Evolutionary conservation across 2,329 filamentous ascomycete species (phyloP), one percentile per base, ranked within the genome.

Genomic region (Diaporthe ilicicola): DNA sequence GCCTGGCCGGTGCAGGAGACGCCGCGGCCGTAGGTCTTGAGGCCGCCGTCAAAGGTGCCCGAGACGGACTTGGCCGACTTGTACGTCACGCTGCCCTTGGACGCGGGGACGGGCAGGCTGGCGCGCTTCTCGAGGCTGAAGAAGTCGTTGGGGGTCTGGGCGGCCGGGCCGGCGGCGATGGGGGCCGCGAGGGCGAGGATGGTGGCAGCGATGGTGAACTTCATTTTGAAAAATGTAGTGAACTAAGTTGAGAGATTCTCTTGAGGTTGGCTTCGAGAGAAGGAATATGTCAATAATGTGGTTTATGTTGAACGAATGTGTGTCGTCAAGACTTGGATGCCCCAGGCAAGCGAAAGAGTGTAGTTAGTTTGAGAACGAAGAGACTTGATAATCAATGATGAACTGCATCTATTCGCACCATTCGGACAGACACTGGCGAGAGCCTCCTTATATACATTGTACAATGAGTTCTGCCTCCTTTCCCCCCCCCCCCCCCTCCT

Each of bases 1-100:
- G 2, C 19, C 51, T 76, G 75, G n/a, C 64, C 74, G 17, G 67
- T 66, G 70, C 75, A 76, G 34, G 10, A 39, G 24, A 71, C 66
- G 19, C 73, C 69, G 15, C 74, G 74, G 48, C 73, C 74, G 51
- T 65, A 75, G 61, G 59, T 64, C 66, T 65, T 59, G 81, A 85
- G 82, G 37, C 80, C 83, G 66, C 85, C 72, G 29, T 73, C 72
- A 17, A 73, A 73, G 32, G 65, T 56, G 65, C 51, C 44, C 13
- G 29, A 46, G 37, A 56, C n/a, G 29, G 39, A 24, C 65, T 68
- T 50, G 29, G 65, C 17, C 4, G 65, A 4, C 51, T 46, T 50
- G 39, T 55, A 37, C 32, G 48, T 56, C 53, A 55, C 50, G 65
- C 53, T 55, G 65, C 62, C 62, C 62, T 66, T 53, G 46, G 50